Conservation (phyloP, 2,329 filamentous ascomycete species). For the Cadophora sp. region DNA sequence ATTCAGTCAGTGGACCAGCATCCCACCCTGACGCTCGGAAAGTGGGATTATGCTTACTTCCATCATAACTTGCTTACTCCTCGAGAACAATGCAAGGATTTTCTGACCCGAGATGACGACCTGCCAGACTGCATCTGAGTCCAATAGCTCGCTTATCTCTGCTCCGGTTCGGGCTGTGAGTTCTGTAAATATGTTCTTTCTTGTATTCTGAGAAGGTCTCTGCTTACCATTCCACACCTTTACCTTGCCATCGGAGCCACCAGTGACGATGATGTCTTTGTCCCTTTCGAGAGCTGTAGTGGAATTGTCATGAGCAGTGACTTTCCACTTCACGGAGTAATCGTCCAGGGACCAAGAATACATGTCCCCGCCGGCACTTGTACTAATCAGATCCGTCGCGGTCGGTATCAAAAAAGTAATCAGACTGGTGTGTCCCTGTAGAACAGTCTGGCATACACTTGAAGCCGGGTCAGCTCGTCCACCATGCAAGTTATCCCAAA, state of each 20-base stretch:
- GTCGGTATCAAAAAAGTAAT: slow-evolving; percentile 87
- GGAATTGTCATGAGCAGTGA: slow-evolving; percentile 95
- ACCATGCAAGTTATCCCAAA: neutral
- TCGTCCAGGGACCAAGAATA: slow-evolving; percentile 90
- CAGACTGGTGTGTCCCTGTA: slow-evolving; percentile 1
- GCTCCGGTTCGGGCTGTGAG: slow-evolving; percentile 57
- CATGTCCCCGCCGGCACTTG: slow-evolving; percentile 93
- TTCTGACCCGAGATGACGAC: slow-evolving; percentile 97
- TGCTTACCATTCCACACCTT: slow-evolving; percentile 65
- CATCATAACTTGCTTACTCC: slow-evolving; percentile 86
- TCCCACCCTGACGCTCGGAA: slow-evolving; percentile 10
- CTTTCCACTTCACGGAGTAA: slow-evolving; percentile 58
- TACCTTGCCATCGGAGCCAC: slow-evolving; percentile 90
- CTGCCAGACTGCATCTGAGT: slow-evolving; percentile 92
- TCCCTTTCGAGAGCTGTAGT: slow-evolving; percentile 92
- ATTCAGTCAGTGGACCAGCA: neutral
- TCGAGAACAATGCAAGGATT: slow-evolving; percentile 88
- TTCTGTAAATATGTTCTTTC: neutral
- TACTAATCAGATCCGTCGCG: slow-evolving; percentile 90
- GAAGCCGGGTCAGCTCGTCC: neutral
- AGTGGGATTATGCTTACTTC: slow-evolving; percentile 67
- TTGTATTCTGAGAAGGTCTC: neutral
- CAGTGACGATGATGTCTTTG: slow-evolving; percentile 44
- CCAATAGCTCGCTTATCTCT: slow-evolving; percentile 87
- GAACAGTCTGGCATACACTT: neutral